phyloP scores from a whole-genome alignment of 2,329 filamentous ascomycete genomes.

The Elsinoe fawcettii region DNA sequence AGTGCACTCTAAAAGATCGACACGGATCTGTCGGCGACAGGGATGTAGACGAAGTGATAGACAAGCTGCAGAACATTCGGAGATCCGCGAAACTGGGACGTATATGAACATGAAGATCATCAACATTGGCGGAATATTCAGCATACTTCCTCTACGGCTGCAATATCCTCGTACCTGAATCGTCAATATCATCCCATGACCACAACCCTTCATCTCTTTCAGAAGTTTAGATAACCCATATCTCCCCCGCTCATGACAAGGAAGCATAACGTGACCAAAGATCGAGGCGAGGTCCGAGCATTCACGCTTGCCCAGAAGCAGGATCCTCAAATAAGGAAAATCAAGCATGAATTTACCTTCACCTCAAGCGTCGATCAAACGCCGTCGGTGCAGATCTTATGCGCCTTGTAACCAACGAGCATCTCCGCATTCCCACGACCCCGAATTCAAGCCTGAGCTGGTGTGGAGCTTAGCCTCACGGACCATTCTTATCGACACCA shows the following conservation, averaged over 20 bases:
- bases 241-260: neutral
- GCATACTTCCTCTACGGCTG: neutral
- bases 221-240: constrained; percentile 9
- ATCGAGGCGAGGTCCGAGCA: constrained; percentile 11
- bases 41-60: constrained; percentile 4
- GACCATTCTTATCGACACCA: constrained; percentile 7
- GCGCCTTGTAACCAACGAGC: neutral
- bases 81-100: neutral
- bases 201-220: neutral
- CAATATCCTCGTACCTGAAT: neutral
- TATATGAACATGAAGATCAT: neutral
- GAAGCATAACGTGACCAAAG: neutral
- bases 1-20: neutral
- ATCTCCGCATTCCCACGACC: neutral
- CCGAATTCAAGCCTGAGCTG: neutral
- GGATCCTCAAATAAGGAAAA: neutral
- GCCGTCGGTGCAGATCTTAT: neutral
- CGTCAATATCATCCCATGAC: neutral
- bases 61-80: constrained; percentile 1
- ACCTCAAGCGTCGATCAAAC: neutral
- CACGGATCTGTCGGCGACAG: neutral
- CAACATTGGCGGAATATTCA: neutral
- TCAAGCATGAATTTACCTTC: constrained; percentile 5
- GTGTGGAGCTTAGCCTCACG: neutral
- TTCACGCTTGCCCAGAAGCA: neutral